A percentile compares a stretch with the other conserved stretches of the same genome.
These are phyloP conservation scores for Athelia psychrophila DNA, from an alignment of 1,284 basidiomycete species.

Conservation along the genomic window DNA sequence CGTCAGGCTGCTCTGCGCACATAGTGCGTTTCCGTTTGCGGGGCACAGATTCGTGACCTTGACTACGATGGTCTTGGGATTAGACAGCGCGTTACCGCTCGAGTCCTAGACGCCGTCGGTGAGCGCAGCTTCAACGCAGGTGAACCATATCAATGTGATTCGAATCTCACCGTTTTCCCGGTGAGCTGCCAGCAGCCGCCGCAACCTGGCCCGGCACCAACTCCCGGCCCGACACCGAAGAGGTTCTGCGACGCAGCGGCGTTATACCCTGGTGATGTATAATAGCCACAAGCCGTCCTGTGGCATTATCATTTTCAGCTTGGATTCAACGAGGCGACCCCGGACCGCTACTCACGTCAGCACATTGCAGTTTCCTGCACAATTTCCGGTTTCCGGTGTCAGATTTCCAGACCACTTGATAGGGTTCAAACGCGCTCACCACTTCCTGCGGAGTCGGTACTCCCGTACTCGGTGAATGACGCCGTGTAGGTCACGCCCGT, in stretches of 20 bases:
- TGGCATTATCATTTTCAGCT: not conserved
- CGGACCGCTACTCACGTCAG: no score
- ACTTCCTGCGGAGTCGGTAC: not conserved
- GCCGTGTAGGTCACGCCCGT: not conserved
- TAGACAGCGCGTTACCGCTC: not conserved
- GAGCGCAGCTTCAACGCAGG: not conserved
- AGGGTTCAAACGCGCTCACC: not conserved
- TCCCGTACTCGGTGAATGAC: slow-evolving; percentile 1
- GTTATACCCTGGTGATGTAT: not conserved
- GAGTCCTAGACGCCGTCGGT: not conserved
- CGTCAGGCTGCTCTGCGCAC: not conserved
- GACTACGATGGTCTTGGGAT: not conserved
- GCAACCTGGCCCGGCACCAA: not conserved
- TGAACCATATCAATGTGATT: not conserved
- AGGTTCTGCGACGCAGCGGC: slow-evolving; percentile 1
- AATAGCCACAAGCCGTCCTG: not conserved
- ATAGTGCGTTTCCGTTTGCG: not conserved
- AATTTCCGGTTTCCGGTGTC: no score
- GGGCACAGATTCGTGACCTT: slow-evolving; percentile 1
- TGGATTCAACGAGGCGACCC: not conserved
- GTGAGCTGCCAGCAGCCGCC: not conserved
- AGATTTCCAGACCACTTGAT: no score
- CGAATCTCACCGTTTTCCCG: not conserved
- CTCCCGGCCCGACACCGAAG: not conserved
- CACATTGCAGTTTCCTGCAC: no score